phyloP scores from a whole-genome alignment of 1,284 basidiomycete species.

The Heterobasidion annosum region DNA sequence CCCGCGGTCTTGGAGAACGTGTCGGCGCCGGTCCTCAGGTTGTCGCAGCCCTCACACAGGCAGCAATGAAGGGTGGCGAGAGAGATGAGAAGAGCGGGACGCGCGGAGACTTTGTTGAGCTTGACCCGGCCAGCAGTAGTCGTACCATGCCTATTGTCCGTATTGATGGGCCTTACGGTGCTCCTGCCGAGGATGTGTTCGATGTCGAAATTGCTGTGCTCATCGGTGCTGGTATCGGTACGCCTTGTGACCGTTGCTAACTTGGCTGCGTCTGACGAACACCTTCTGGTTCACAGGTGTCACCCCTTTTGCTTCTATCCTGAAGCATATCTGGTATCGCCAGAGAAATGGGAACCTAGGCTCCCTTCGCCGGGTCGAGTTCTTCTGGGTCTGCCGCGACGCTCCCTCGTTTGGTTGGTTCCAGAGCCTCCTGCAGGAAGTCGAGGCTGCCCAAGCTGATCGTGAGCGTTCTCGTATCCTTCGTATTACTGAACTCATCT shows the following conservation, averaged over 20 bases:
- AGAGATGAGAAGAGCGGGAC: slow-evolving; percentile 41
- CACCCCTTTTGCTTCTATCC: slow-evolving; percentile 84
- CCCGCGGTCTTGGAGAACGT: slow-evolving; percentile 69
- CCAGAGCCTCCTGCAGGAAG: slow-evolving; percentile 75
- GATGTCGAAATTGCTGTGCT: slow-evolving; percentile 77
- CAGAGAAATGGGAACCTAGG: slow-evolving; percentile 71
- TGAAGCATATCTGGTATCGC: slow-evolving; percentile 91
- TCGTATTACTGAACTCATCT: not conserved
- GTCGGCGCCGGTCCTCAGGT: slow-evolving; percentile 74
- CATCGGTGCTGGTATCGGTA: slow-evolving; percentile 85
- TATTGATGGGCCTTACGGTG: slow-evolving; percentile 84
- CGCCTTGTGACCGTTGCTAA: slow-evolving; percentile 13
- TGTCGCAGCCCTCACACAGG: slow-evolving; percentile 64
- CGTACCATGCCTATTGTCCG: slow-evolving; percentile 61
- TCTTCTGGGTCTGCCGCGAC: slow-evolving; percentile 88
- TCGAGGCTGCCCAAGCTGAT: slow-evolving; percentile 79
- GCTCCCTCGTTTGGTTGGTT: slow-evolving; percentile 92
- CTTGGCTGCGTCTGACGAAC: slow-evolving; percentile 1
- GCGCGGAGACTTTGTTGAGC: slow-evolving; percentile 74
- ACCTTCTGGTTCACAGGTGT: slow-evolving; percentile 38
- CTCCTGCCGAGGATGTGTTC: slow-evolving; percentile 87
- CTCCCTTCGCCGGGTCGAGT: slow-evolving; percentile 76
- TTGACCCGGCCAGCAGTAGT: slow-evolving; percentile 39
- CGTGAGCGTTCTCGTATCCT: slow-evolving; percentile 38
- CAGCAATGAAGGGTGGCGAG: slow-evolving; percentile 66